Percentiles rank a stretch among this genome's conserved stretches.
Conservation (phyloP, 768 basidiomycete species). For the Kwoniella mangroviensis region DNA sequence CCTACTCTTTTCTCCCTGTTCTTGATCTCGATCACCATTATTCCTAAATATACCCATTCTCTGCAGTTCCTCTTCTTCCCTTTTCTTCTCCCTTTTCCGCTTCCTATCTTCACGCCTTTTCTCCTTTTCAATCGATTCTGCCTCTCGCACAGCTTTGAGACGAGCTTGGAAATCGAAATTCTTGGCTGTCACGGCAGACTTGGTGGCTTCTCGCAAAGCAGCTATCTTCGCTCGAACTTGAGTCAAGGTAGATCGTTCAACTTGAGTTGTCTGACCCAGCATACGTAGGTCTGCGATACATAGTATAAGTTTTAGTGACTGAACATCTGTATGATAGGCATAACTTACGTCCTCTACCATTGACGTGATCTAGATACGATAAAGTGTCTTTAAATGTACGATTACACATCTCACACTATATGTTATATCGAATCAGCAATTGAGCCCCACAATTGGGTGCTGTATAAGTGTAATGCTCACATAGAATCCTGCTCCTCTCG, state of each 20-base stretch:
- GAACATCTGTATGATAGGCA: neutral
- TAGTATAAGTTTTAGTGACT: too few species aligned
- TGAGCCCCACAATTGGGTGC: neutral
- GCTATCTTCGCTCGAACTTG: slow-evolving; percentile 94
- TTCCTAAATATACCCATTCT: slow-evolving; percentile 61
- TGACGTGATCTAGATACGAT: slow-evolving; percentile 95
- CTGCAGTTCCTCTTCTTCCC: slow-evolving; percentile 73
- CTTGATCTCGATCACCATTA: neutral
- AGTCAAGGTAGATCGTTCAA: slow-evolving; percentile 85
- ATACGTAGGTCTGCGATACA: slow-evolving; percentile 74
- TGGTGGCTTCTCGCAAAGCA: slow-evolving; percentile 81
- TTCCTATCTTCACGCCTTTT: slow-evolving; percentile 60
- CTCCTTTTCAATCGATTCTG: slow-evolving; percentile 69
- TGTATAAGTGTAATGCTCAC: slow-evolving; percentile 44
- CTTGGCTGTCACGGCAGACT: slow-evolving; percentile 78
- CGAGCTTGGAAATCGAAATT: slow-evolving; percentile 94
- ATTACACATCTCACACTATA: slow-evolving; percentile 79
- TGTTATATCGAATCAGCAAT: neutral
- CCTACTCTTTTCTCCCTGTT: slow-evolving; percentile 1
- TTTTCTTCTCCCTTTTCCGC: slow-evolving; percentile 69
- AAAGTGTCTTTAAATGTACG: slow-evolving; percentile 90
- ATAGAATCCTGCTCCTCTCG: slow-evolving; percentile 82
- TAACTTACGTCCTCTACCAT: slow-evolving; percentile 84
- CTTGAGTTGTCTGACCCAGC: slow-evolving; percentile 93
- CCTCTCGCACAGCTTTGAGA: slow-evolving; percentile 76